A percentile compares a stretch with the other conserved stretches of the same genome.
phyloP scores from a whole-genome alignment of 495 filamentous ascomycete genomes.

The Trichoderma orchidacearum region DNA sequence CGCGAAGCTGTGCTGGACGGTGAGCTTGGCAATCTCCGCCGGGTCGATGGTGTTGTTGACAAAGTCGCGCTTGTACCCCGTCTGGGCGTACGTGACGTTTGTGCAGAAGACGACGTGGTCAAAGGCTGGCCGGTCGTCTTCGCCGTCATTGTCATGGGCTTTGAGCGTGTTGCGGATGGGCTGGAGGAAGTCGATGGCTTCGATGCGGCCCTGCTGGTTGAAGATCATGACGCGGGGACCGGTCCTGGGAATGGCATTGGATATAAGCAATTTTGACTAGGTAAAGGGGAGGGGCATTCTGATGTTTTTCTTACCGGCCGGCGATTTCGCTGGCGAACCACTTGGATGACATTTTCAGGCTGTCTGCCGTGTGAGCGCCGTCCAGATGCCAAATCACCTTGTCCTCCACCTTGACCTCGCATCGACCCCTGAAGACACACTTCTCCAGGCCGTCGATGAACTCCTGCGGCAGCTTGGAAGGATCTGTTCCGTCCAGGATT shows the following conservation, averaged over 20 bases:
- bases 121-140: constrained; percentile 41
- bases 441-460: constrained; percentile 64
- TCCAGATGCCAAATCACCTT: constrained; percentile 80
- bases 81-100: constrained; percentile 62
- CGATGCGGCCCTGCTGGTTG: constrained; percentile 85
- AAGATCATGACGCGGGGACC: constrained; percentile 65
- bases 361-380: constrained; percentile 83
- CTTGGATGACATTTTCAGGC: constrained; percentile 58
- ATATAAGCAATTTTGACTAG: background rate
- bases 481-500: constrained; percentile 13
- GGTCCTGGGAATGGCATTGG: constrained; percentile 2
- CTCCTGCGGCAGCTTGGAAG: constrained; percentile 38
- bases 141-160: constrained; percentile 5
- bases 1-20: constrained; percentile 62
- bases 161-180: constrained; percentile 45
- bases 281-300: background rate
- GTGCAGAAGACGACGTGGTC: constrained; percentile 79
- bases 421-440: constrained; percentile 68
- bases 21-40: constrained; percentile 49
- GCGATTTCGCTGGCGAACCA: constrained; percentile 55
- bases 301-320: constrained; percentile 15
- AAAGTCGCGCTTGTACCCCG: constrained; percentile 63
- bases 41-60: constrained; percentile 62
- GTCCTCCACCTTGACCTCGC: constrained; percentile 56
- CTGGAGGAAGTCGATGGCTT: constrained; percentile 54